These are phyloP conservation scores for Chamaecyparis obtusa DNA, from an alignment of 75 land plant genomes.

Conservation along the genomic window DNA sequence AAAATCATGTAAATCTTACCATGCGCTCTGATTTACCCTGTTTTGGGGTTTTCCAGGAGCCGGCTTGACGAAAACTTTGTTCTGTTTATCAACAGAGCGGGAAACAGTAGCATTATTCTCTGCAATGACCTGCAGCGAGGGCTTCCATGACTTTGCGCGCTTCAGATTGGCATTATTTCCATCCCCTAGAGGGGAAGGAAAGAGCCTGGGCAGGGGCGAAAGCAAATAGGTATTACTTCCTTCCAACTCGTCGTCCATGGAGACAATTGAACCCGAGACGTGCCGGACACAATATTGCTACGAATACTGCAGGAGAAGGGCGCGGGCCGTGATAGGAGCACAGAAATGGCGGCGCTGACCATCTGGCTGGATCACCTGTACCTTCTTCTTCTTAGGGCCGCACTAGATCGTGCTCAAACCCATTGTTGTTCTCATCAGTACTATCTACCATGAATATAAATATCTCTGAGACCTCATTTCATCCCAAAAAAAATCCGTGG, in stretches of 20 bases:
- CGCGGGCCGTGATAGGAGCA: not conserved
- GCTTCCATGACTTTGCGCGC: not conserved
- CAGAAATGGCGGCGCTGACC: not conserved
- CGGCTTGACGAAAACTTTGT: not conserved
- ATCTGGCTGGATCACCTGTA: not conserved
- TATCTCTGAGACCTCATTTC: too few species aligned
- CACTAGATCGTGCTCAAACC: not conserved
- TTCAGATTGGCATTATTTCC: not conserved
- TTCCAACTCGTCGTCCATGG: not conserved
- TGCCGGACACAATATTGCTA: not conserved
- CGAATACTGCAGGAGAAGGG: not conserved
- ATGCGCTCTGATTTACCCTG: not conserved
- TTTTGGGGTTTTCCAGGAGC: not conserved
- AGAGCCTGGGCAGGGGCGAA: not conserved
- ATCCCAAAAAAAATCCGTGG: too few species aligned
- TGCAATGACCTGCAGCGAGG: not conserved
- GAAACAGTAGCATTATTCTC: not conserved
- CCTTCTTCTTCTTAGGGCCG: not conserved
- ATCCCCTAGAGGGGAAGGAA: not conserved
- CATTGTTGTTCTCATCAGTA: not conserved
- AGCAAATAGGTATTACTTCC: constrained; percentile 8
- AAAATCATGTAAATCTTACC: not conserved
- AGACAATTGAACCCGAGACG: constrained; percentile 4
- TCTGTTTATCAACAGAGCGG: not conserved
- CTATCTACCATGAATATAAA: too few species aligned